phyloP scores from a whole-genome alignment of 495 filamentous ascomycete genomes.

The Penicillium silybi region DNA sequence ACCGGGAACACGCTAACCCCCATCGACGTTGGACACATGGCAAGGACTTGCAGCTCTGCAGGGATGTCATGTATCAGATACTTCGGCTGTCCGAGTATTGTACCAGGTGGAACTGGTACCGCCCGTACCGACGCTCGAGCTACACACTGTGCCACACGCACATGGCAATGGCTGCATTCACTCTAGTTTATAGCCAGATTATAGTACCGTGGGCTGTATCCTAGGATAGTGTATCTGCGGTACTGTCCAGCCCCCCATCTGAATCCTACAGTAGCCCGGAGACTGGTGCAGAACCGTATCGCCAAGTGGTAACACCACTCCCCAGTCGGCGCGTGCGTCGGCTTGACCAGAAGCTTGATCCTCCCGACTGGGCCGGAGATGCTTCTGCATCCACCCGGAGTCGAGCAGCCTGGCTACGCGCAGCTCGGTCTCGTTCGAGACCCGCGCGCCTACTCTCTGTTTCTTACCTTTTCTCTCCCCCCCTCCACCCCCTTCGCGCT shows the following conservation, averaged over 20 bases:
- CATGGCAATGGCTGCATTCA: not conserved
- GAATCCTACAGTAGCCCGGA: slow-evolving; percentile 13
- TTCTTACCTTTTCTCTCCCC: not conserved
- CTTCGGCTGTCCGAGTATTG: not conserved
- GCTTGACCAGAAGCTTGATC: slow-evolving; percentile 11
- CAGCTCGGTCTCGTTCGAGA: not conserved
- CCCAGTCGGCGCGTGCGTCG: not conserved
- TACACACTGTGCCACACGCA: not conserved
- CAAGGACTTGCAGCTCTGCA: slow-evolving; percentile 1
- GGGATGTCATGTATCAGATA: not conserved
- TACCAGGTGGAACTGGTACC: not conserved
- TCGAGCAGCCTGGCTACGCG: not conserved
- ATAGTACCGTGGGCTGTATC: not conserved
- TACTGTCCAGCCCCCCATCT: not conserved
- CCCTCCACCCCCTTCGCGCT: not conserved
- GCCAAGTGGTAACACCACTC: slow-evolving; percentile 3
- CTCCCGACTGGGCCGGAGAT: slow-evolving; percentile 18
- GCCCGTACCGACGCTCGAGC: not conserved
- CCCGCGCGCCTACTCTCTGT: not conserved
- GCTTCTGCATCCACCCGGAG: not conserved
- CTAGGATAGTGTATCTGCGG: not conserved
- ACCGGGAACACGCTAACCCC: not conserved
- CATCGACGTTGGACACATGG: slow-evolving; percentile 18
- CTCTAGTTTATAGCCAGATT: not conserved
- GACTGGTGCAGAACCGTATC: slow-evolving; percentile 1